Evolutionary conservation across 257 asterid genomes (phyloP).

Genomic region (Nicotiana otophora): DNA sequence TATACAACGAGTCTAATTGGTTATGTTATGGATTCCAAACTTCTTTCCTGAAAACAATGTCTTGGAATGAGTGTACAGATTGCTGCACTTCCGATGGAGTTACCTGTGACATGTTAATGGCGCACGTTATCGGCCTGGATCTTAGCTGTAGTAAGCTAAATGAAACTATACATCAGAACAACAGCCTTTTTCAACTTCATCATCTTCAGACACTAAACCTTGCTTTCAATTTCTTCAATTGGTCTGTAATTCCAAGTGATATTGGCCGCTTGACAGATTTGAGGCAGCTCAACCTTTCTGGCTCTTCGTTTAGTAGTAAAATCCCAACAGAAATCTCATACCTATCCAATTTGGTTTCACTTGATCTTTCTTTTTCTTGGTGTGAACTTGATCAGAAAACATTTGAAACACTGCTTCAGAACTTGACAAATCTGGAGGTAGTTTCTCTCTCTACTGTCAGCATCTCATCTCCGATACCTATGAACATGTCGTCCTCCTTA

Average conservation of each 20-base stretch:
- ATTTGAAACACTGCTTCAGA: neutral
- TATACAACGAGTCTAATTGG: neutral
- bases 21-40: too few species aligned
- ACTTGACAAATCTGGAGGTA: neutral
- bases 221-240: neutral
- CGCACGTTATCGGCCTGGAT: neutral
- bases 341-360: neutral
- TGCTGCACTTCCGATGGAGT: neutral
- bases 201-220: neutral
- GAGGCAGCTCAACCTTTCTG: neutral
- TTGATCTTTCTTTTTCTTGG: fast-evolving
- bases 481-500: neutral
- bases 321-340: neutral
- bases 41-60: neutral
- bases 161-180: neutral
- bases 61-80: neutral
- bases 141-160: fast-evolving
- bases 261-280: neutral
- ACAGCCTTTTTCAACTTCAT: neutral
- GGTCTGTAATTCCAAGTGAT: neutral
- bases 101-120: neutral
- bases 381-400: neutral
- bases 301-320: neutral
- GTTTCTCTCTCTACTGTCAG: neutral
- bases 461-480: neutral